Evolutionary conservation across 495 filamentous ascomycete species (phyloP), one percentile per base, ranked within the genome.

Genomic region (Hypoxylon crocopeplum): DNA sequence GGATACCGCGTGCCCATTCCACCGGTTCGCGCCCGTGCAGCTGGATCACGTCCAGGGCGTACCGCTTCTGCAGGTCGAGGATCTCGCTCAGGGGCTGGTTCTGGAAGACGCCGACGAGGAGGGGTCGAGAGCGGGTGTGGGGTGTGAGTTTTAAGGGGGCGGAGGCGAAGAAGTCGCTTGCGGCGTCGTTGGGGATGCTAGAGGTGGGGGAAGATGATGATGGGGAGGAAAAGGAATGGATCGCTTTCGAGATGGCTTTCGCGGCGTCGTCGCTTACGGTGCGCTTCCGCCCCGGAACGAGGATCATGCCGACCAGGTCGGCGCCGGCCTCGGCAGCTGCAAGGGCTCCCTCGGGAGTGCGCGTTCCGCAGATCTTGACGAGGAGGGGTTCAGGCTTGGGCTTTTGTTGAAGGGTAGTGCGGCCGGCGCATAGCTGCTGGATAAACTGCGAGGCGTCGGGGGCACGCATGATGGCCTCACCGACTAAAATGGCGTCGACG

Each of bases 291-390:
- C 89, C 90, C 30, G 88, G 81, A 11, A 92, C 94, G 8, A 96
- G 79, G 32, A 98, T 97, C 56, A 98, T 95, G 40, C 94, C 94
- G 42, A 98, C 82, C 38, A 97, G 72, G 71, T 98, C 94, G 11
- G 94, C 93, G 25, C 94, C 94, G 34, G 92, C 87, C 68, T 92
- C 85, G 54, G 95, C 86, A 22, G 94, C 93, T 34, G 83, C 84
- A 30, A 82, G 75, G 16, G 94, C 95, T 7, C 86, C 90, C 63
- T 94, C 92, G 29, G 88, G 80, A 53, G 84, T 88, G 24, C 94
- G 84, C 3, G 93, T 98, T n/a, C 94, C 94, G 68, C 94, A 98
- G 29, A 98, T 96, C 71, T 98, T 98, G 47, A 98, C 92, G 15
- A 96, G 78, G 1, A 84, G 75, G 52, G 74, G 64, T 29, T 74